Evolutionary conservation across 78 protist species (phyloP).

Genomic region (Dictyostelium firmibasis): DNA sequence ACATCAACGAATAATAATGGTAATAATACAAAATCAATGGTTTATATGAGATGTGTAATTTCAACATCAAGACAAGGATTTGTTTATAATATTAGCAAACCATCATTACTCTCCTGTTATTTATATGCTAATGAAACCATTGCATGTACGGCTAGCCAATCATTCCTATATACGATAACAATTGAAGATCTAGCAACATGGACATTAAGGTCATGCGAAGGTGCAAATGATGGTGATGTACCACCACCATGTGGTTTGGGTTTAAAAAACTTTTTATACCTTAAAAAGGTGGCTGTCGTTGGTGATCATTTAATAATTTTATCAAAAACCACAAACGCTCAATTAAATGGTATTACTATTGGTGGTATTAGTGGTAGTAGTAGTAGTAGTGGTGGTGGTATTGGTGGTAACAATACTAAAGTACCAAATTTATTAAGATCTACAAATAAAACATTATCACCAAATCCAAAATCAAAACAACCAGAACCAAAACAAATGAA

Average conservation of each 20-base stretch:
- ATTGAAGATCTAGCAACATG: slow-evolving; percentile 61
- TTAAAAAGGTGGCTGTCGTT: slow-evolving; percentile 24
- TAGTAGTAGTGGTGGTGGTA: background rate
- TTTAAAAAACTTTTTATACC: background rate
- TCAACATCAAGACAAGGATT: slow-evolving; percentile 45
- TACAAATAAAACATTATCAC: slow-evolving; percentile 29
- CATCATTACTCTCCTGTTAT: slow-evolving; percentile 26
- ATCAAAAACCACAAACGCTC: slow-evolving; percentile 6
- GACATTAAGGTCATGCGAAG: slow-evolving; percentile 74
- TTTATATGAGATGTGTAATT: slow-evolving; percentile 35
- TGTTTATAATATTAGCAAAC: slow-evolving; percentile 55
- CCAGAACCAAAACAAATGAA: slow-evolving; percentile 3
- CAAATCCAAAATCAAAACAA: slow-evolving; percentile 40
- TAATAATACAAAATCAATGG: background rate
- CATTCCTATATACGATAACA: slow-evolving; percentile 34
- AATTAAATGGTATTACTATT: background rate
- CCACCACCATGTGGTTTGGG: slow-evolving; percentile 62
- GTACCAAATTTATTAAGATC: slow-evolving; percentile 26
- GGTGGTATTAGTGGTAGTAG: background rate
- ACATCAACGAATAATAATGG: background rate
- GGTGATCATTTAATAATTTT: slow-evolving; percentile 54
- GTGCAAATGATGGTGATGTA: slow-evolving; percentile 46
- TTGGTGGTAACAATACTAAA: background rate
- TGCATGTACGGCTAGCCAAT: slow-evolving; percentile 48
- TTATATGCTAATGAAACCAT: slow-evolving; percentile 54